These are phyloP conservation scores for Melampsora larici-populina DNA, from an alignment of 1,284 basidiomycete species.

Conservation along the genomic window DNA sequence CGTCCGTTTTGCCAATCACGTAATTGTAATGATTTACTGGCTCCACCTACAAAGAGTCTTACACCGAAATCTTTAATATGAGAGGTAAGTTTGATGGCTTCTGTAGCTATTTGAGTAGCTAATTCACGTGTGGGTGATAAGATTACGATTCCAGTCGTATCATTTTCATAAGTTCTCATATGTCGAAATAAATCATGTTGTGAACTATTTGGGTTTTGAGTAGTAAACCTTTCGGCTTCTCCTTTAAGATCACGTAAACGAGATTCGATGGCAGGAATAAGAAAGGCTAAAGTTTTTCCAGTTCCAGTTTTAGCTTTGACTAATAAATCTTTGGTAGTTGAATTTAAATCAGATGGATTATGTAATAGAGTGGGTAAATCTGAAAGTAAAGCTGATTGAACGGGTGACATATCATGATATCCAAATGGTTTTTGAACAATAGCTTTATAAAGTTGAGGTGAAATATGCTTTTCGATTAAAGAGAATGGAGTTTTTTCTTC, in stretches of 20 bases:
- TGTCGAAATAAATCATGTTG: constrained; percentile 43
- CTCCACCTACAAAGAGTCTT: constrained; percentile 76
- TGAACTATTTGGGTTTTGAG: constrained; percentile 50
- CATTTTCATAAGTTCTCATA: constrained; percentile 48
- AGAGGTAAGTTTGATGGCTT: constrained; percentile 68
- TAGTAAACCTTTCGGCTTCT: constrained; percentile 48
- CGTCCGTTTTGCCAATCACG: constrained; percentile 64
- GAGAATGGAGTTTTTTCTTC: constrained; percentile 26
- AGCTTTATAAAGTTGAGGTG: constrained; percentile 49
- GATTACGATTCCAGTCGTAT: constrained; percentile 70
- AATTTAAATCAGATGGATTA: constrained; percentile 53
- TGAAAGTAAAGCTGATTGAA: constrained; percentile 74
- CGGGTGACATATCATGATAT: constrained; percentile 72
- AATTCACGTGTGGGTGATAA: constrained; percentile 92
- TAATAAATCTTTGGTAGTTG: constrained; percentile 51
- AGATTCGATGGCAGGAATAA: constrained; percentile 52
- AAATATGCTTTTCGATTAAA: constrained; percentile 18
- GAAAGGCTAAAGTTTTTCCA: constrained; percentile 54
- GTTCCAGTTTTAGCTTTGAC: constrained; percentile 54
- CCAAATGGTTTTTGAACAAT: constrained; percentile 63
- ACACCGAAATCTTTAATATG: constrained; percentile 69
- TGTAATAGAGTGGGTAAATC: constrained; percentile 60
- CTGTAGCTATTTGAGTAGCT: constrained; percentile 86
- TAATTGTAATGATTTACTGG: constrained; percentile 66
- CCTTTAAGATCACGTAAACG: constrained; percentile 48